Evolutionary conservation across 805 yeast species (phyloP).

Genomic region (Saccharomycopsis microspora): DNA sequence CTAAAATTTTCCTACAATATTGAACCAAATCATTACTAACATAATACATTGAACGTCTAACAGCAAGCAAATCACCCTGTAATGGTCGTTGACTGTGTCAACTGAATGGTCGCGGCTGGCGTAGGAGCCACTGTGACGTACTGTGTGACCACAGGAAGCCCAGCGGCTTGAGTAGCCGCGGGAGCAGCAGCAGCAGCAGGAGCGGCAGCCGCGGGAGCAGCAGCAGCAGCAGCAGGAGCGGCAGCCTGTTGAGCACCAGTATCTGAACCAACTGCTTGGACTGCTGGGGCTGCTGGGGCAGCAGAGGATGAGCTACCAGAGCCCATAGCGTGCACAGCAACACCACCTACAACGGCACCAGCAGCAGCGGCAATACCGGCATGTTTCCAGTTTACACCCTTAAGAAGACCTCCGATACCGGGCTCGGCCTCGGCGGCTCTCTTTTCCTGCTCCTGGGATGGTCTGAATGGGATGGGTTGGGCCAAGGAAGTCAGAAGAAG

Average conservation of each 20-base stretch:
- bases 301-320: background rate
- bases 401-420: background rate
- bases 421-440: slow-evolving; percentile 1
- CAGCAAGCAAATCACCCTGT: no score
- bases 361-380: slow-evolving; percentile 2
- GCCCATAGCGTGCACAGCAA: background rate
- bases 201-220: background rate
- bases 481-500: no score
- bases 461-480: background rate
- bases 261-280: no score
- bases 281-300: background rate
- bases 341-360: slow-evolving; percentile 2
- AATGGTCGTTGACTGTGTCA: background rate
- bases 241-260: background rate
- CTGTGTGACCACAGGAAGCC: background rate
- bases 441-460: background rate
- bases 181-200: background rate
- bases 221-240: background rate
- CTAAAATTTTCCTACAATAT: no score
- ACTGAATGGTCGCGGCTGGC: background rate
- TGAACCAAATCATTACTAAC: no score
- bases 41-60: no score
- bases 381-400: slow-evolving; percentile 1
- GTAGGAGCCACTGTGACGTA: background rate
- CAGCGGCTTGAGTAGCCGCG: background rate